Evolutionary conservation across 1,284 basidiomycete species (phyloP), one percentile per base, ranked within the genome.

Genomic region (Cutaneotrichosporon cutaneum): DNA sequence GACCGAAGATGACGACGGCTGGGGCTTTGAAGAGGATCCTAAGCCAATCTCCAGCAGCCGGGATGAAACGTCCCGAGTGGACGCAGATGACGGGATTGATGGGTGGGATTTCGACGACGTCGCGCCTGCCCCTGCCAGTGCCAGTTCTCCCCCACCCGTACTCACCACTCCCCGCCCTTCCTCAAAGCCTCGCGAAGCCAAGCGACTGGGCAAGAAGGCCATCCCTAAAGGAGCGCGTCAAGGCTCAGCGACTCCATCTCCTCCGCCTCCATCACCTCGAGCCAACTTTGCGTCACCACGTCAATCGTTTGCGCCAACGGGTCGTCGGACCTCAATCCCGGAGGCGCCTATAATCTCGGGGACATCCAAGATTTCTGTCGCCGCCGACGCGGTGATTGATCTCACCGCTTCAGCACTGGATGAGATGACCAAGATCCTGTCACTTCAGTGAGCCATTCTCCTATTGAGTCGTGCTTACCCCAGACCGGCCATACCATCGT

Each of bases 311-410:
- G 45, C 18, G 21, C 27, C 18, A 18, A 32, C 48, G 3, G 14
- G 48, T 30, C 26, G 24, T 5, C 39, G 18, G 3, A 42, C 39
- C 8, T 42, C 39, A 7, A 42, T 7, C 16, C 45, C 24, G 8
- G 22, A 26, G 11, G 14, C 14, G 22, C 45, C 45, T 26, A 14
- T 26, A 4, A 13, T 47, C 45, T 47, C 45, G 22, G 22, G 13
- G 22, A 24, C 22, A 26, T 52, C n/a, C 51, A 54, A 78, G 26
- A 73, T 81, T 1, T 81, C 80, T 2, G 65, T 55, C 18, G 70
- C 71, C 3, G 79, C 75, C 32, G 68, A 84, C 62, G 82, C 82
- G 21, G 80, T 92, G 22, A 71, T 88, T n/a, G 80, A 77, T 48
- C 80, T 86, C 13, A 85, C 89, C 0, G 84, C 22, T 6, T 30